phyloP scores from a whole-genome alignment of 2,329 filamentous ascomycete species.

The Xylariales sp. region DNA sequence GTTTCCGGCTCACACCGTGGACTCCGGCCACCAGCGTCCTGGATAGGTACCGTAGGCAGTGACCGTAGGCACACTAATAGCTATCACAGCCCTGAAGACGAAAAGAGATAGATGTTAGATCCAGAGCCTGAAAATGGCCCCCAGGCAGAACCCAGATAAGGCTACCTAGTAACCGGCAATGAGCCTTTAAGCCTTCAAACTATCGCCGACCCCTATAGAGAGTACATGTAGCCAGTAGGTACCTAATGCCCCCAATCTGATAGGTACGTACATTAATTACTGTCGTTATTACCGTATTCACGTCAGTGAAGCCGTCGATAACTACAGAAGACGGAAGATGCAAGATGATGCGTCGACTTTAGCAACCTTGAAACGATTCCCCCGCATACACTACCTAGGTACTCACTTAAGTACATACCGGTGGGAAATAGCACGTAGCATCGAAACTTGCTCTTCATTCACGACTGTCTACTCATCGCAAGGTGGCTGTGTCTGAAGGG shows the following conservation, averaged over 20 bases:
- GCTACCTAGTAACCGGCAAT: neutral
- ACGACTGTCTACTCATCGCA: constrained; percentile 2
- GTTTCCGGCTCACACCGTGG: constrained; percentile 42
- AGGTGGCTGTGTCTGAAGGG: constrained; percentile 13
- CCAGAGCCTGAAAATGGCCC: neutral
- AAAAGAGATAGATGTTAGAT: neutral
- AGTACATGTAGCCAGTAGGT: neutral
- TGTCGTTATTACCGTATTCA: no score
- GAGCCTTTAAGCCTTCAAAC: neutral
- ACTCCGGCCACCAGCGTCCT: constrained; percentile 20
- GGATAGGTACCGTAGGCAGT: constrained; percentile 10
- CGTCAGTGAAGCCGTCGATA: no score
- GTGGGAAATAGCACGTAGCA: no score
- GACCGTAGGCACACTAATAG: neutral
- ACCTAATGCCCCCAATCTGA: neutral
- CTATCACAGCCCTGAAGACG: neutral
- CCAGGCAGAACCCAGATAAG: neutral
- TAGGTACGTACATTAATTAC: neutral
- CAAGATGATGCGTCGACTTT: neutral
- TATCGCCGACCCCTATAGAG: neutral
- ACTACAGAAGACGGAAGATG: no score
- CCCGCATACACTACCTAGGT: neutral
- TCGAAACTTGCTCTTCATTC: neutral
- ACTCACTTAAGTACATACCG: neutral
- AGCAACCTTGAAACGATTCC: neutral